Evolutionary conservation across 1,139 yeast genomes (phyloP).

Genomic region (Blastobotrys ciferrii): DNA sequence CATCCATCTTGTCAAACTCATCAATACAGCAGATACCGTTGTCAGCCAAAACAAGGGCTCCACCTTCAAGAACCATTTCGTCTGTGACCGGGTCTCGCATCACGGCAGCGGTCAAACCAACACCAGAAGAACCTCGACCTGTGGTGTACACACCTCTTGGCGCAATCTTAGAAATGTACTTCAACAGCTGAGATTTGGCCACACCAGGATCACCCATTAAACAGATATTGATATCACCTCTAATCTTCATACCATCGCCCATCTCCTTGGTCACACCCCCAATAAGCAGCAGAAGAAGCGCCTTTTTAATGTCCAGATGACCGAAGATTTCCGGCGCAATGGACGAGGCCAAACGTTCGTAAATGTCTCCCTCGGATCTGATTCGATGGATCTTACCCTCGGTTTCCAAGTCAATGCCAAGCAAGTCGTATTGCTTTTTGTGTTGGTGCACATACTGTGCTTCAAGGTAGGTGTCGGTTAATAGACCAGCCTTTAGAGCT

Average conservation of each 20-base stretch:
- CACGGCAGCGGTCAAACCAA: slow-evolving; percentile 98
- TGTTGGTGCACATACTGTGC: slow-evolving; percentile 85
- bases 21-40: slow-evolving; percentile 98
- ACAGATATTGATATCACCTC: slow-evolving; percentile 96
- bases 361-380: slow-evolving; percentile 62
- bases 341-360: slow-evolving; percentile 76
- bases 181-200: slow-evolving; percentile 93
- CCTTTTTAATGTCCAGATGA: slow-evolving; percentile 89
- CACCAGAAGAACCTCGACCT: slow-evolving; percentile 98
- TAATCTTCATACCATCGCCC: slow-evolving; percentile 94
- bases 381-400: slow-evolving; percentile 47
- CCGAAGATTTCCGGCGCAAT: slow-evolving; percentile 99
- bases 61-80: slow-evolving; percentile 98
- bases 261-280: slow-evolving; percentile 96
- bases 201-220: slow-evolving; percentile 99
- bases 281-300: slow-evolving; percentile 74
- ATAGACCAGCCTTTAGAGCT: slow-evolving; percentile 86
- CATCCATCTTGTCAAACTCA: slow-evolving; percentile 99
- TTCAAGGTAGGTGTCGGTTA: slow-evolving; percentile 91
- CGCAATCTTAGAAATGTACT: slow-evolving; percentile 87
- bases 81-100: slow-evolving; percentile 98
- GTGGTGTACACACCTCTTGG: slow-evolving; percentile 98
- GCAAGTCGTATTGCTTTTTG: slow-evolving; percentile 78
- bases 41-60: slow-evolving; percentile 95
- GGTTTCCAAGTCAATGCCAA: slow-evolving; percentile 57